Evolutionary conservation across 2,329 filamentous ascomycete species (phyloP).

Genomic region (Sclerotinia sclerotiorum): DNA sequence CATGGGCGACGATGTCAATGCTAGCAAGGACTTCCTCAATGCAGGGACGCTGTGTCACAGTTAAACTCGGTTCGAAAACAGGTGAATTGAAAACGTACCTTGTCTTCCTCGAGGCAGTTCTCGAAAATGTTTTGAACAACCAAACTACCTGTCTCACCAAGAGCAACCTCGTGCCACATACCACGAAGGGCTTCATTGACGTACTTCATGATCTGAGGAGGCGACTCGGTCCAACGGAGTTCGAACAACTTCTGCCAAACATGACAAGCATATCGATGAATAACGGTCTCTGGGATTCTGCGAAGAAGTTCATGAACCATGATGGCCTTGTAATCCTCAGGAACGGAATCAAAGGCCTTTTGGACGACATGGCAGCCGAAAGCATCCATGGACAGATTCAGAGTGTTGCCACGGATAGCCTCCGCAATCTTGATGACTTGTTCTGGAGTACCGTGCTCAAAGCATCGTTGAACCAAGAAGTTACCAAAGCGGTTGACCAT

Average conservation of each 20-base stretch:
- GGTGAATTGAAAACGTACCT: constrained; percentile 56
- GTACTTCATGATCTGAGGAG: constrained; percentile 97
- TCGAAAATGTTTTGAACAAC: constrained; percentile 99
- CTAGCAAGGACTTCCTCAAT: constrained; percentile 95
- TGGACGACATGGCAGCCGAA: constrained; percentile 98
- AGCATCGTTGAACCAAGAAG: constrained; percentile 97
- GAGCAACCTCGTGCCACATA: constrained; percentile 98
- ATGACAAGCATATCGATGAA: constrained; percentile 97
- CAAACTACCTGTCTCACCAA: constrained; percentile 94
- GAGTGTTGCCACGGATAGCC: constrained; percentile 88
- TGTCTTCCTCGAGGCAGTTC: constrained; percentile 97
- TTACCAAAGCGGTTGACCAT: constrained; percentile 99
- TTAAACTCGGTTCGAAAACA: constrained; percentile 27
- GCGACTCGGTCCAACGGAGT: constrained; percentile 89
- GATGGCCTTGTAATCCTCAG: constrained; percentile 94
- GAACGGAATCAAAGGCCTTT: constrained; percentile 97
- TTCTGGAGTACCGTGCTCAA: constrained; percentile 93
- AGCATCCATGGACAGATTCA: constrained; percentile 95
- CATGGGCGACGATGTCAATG: constrained; percentile 94
- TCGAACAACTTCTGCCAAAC: constrained; percentile 99
- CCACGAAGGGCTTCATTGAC: constrained; percentile 93
- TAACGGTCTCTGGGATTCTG: constrained; percentile 94
- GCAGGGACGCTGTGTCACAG: constrained; percentile 73
- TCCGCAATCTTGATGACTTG: constrained; percentile 94
- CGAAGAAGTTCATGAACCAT: constrained; percentile 98